Evolutionary conservation across 352 stramenopile species (phyloP), one percentile per base, ranked within the genome.

Genomic region (Phytophthora ohioensis): DNA sequence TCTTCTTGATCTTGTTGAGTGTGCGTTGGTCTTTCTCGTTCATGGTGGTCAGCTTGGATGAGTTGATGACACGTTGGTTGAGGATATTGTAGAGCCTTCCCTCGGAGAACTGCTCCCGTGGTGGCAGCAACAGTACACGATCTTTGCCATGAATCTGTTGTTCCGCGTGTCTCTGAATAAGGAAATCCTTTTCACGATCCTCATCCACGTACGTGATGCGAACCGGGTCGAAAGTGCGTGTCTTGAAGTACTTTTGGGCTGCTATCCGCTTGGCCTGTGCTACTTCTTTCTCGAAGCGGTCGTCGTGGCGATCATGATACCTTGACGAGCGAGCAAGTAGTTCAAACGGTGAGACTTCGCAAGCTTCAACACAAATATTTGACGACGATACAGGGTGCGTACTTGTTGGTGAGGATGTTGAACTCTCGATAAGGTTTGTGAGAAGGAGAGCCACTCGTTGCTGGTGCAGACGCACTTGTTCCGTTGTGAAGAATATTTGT

Each of bases 401-500:
- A 93, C 79, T 93, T 88, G 78, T 93, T 93, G 31, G 78, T 89
- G 45, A 93, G 77, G 41, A 93, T 90, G 61, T 87, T 91, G 64
- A 91, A 93, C 35, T 90, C 83, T 5, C 83, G 83, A 15, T 64
- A 75, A 12, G 81, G 69, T 32, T 84, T 79, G 51, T 62, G 70
- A 6, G 72, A 78, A 46, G 72, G 61, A 35, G 67, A 74, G 34
- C 56, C 49, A 46, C 47, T 64, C 39, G 52, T 52, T 36, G 34
- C 30, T 39, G 57, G 39, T 17, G 61, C 38, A 21, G 41, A 32
- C 4, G 27, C 27, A 51, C 57, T 57, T 57, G 32, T 62, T 31
- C 56, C 64, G 38, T 60, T 55, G 15, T 75, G 21, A n/a, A 75
- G 38, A 43, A 74, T 47, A 65, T 91, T 88, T 39, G 69, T 93